phyloP scores from a whole-genome alignment of 148 eudicot species.

The Pharnaceum exiguum region DNA sequence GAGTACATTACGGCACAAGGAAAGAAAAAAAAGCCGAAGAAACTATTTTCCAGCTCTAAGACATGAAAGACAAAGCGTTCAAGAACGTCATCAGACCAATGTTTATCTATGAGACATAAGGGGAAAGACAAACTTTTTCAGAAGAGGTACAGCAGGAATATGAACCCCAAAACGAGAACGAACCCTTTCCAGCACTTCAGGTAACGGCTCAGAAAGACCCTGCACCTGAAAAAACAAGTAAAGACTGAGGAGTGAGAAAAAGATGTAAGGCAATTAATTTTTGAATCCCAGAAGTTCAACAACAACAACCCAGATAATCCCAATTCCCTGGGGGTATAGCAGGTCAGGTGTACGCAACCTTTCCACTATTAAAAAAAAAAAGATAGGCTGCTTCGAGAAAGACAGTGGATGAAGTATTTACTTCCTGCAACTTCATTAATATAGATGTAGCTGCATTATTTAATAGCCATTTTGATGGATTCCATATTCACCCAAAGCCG shows the following conservation, averaged over 20 bases:
- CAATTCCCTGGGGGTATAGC: too few species aligned
- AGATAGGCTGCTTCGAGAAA: too few species aligned
- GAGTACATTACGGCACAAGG: not conserved
- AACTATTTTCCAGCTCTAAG: not conserved
- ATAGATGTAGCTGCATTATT: too few species aligned
- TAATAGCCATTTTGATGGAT: too few species aligned
- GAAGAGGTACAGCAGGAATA: constrained; percentile 69
- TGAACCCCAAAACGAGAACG: constrained; percentile 61
- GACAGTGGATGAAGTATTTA: too few species aligned
- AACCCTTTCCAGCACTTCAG: constrained; percentile 59
- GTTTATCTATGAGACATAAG: not conserved
- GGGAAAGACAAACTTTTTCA: constrained; percentile 54
- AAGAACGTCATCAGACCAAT: not conserved
- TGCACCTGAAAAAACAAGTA: constrained; percentile 50
- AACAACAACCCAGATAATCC: too few species aligned
- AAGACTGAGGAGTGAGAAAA: not conserved
- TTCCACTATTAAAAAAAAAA: too few species aligned
- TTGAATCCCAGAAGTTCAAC: too few species aligned
- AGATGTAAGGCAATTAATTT: not conserved
- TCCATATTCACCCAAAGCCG: too few species aligned
- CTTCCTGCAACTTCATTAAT: too few species aligned
- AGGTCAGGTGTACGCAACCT: too few species aligned
- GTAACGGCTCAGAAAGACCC: constrained; percentile 44
- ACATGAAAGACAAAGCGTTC: not conserved
- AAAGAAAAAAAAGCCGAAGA: not conserved